Percentiles rank a stretch among this genome's conserved stretches.
Conservation (phyloP, 495 filamentous ascomycete genomes). For the Penicillium robsamsonii region DNA sequence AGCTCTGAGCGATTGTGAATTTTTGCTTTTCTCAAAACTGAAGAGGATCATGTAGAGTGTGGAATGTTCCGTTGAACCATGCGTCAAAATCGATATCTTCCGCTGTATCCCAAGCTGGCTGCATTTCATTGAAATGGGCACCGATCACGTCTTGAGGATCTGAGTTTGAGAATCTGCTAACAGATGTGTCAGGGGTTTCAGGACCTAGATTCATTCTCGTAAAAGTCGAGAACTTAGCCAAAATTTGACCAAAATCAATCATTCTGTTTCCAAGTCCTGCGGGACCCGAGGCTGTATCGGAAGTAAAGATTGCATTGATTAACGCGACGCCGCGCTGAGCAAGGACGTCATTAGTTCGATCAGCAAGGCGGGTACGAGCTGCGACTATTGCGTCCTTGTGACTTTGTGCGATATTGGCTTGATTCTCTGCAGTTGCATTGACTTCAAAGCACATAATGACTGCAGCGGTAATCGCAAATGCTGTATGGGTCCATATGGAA, state of each 20-base stretch:
- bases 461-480: constrained; percentile 32
- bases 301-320: constrained; percentile 31
- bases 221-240: constrained; percentile 28
- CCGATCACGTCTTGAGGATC: constrained; percentile 20
- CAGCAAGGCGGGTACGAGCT: constrained; percentile 28
- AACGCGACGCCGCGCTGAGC: constrained; percentile 33
- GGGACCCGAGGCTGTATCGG: constrained; percentile 15
- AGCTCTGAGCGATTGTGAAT: no score
- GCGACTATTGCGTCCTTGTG: constrained; percentile 26
- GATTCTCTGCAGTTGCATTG: constrained; percentile 20
- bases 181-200: constrained; percentile 18
- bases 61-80: constrained; percentile 33
- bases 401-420: constrained; percentile 16
- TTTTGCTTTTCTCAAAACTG: neutral
- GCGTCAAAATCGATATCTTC: constrained; percentile 32
- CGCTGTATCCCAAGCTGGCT: constrained; percentile 22
- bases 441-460: constrained; percentile 35
- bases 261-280: constrained; percentile 5
- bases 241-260: constrained; percentile 28
- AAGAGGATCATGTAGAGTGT: constrained; percentile 19
- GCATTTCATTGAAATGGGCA: constrained; percentile 23
- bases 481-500: constrained; percentile 35
- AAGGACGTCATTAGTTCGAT: constrained; percentile 23
- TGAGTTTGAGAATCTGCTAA: constrained; percentile 14
- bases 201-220: constrained; percentile 19